phyloP scores from a whole-genome alignment of 192 early-diverging fungal species.

The Coemansia sp. region DNA sequence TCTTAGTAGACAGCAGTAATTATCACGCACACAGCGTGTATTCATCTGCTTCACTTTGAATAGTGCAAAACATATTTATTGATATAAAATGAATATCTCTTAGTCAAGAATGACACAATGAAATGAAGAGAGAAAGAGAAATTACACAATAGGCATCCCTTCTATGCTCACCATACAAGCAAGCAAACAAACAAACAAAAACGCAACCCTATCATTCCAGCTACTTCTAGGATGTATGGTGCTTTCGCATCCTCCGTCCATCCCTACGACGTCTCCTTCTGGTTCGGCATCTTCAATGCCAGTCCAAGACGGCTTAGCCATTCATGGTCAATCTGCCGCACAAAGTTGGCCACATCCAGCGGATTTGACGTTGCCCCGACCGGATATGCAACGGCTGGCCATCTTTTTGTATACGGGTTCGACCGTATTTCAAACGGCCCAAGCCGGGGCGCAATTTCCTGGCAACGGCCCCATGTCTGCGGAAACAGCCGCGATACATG shows the following conservation, averaged over 20 bases:
- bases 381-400: conserved; percentile 46
- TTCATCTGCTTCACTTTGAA: too few species aligned
- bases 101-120: too few species aligned
- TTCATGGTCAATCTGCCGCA: conserved; percentile 41
- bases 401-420: conserved; percentile 22
- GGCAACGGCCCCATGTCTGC: conserved; percentile 41
- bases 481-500: conserved; percentile 33
- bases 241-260: neutral
- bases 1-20: too few species aligned
- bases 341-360: conserved; percentile 52
- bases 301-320: conserved; percentile 33
- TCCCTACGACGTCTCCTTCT: neutral
- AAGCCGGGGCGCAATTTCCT: conserved; percentile 1
- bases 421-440: conserved; percentile 43
- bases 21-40: too few species aligned
- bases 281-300: conserved; percentile 26
- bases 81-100: too few species aligned
- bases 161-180: too few species aligned
- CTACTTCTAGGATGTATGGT: too few species aligned
- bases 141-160: too few species aligned
- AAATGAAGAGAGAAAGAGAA: too few species aligned
- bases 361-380: conserved; percentile 45
- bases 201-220: too few species aligned
- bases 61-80: neutral
- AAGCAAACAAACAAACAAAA: too few species aligned